Evolutionary conservation across 148 eudicot species (phyloP).

Genomic region (Fagopyrum homotropicum): DNA sequence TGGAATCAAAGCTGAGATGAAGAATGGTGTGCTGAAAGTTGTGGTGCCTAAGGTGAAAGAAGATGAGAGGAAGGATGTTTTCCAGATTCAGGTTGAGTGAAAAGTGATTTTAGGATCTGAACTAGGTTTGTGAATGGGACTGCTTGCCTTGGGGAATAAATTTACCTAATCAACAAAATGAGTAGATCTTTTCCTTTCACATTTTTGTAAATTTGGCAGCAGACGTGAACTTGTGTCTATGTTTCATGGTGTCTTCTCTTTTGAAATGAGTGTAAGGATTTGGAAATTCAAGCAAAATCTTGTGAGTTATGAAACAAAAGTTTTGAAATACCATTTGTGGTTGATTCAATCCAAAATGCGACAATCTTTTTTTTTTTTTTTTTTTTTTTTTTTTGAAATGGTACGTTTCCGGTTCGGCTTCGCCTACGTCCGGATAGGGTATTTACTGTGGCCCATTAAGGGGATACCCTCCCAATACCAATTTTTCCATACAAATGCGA

Average conservation of each 20-base stretch:
- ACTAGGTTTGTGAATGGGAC: not conserved
- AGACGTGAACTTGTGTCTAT: not conserved
- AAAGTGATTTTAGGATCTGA: not conserved
- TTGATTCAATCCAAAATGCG: no score
- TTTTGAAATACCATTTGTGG: no score
- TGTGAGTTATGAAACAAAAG: no score
- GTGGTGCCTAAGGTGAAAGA: conserved; percentile 46
- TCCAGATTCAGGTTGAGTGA: conserved; percentile 42
- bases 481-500: no score
- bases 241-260: not conserved
- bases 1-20: conserved; percentile 49
- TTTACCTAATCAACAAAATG: not conserved
- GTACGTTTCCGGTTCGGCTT: no score
- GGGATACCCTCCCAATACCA: no score
- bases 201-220: not conserved
- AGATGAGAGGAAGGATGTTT: conserved; percentile 46
- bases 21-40: conserved; percentile 55
- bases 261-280: not conserved
- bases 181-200: no score
- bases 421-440: no score
- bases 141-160: not conserved
- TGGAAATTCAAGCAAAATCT: not conserved
- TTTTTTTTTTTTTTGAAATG: no score
- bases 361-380: no score
- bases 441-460: no score